Base-by-base conservation (phyloP, 2,329 filamentous ascomycete species). In the Microdochium nivale region DNA sequence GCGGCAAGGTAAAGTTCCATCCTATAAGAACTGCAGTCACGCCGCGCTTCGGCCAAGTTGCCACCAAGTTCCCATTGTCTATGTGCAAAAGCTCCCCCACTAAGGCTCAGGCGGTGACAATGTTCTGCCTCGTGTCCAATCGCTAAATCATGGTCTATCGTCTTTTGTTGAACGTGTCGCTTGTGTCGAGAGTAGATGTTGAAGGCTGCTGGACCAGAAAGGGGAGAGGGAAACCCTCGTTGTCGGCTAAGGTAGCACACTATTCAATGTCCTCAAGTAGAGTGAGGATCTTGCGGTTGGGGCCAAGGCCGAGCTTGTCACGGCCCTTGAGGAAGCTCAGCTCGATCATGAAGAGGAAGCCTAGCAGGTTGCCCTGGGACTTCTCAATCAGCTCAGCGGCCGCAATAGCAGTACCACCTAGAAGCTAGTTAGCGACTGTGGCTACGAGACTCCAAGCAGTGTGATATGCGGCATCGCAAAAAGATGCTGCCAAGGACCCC, bases 311-410 rank as follows among this genome's bases (percentile, higher is more conserved):
- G 60, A 99, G 86, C 79, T 95, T 94, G 56, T 90, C 86, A 61
- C 90, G 84, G 60, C 94, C 94, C 67, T 95, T 89, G 60, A 99
- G 83, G 72, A 94, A 92, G 62, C 90, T 86, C 58, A 99, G 86
- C 71, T 97, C 92, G 67, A 97, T 87, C 63, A 99, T 88, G 77
- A 99, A 99, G 56, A 96, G 75, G 72, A 88, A 97, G 61, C 90
- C 92, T 53, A 96, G 72, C 47, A 97, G 77, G n/a, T 82, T 77
- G 58, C 91, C 94, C 59, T 90, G 90, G 58, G 95, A 82, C 71
- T 95, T 84, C 68, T 84, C 79, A 61, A 97, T 88, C 54, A 99
- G 86, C 56, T 88, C 81, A 57, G 88, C 90, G 21, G 90, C 92
- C 54, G 92, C 94, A 58, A 83, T 82, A 52, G 94, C 94, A 58